These are phyloP conservation scores for Acacia concinna DNA, from an alignment of 331 rosid species.

Conservation along the genomic window DNA sequence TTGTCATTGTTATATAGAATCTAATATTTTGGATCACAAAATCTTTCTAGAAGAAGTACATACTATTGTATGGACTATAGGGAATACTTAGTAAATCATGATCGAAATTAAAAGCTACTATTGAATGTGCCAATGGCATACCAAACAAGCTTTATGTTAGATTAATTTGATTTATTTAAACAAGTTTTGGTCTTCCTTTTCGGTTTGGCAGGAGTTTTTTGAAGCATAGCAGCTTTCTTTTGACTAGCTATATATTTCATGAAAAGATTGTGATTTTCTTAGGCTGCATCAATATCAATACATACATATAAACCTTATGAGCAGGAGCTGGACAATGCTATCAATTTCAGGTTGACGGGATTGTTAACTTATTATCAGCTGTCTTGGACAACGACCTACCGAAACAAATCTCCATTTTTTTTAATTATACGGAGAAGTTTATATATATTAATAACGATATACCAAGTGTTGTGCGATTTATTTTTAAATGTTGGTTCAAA, in stretches of 20 bases:
- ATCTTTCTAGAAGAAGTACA: no score
- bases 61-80: no score
- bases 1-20: no score
- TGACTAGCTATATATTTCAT: constrained; percentile 17
- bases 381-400: background rate
- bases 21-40: no score
- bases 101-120: no score
- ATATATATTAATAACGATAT: background rate
- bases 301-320: background rate
- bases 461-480: background rate
- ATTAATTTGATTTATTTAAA: constrained; percentile 4
- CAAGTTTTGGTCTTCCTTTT: background rate
- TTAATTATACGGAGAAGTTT: background rate
- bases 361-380: background rate
- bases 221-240: constrained; percentile 11
- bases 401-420: background rate
- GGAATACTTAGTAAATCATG: no score
- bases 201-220: constrained; percentile 12
- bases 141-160: no score
- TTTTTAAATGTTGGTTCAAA: background rate
- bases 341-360: background rate
- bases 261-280: constrained; percentile 3
- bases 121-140: no score
- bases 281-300: background rate
- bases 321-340: background rate